Evolutionary conservation across 2,329 filamentous ascomycete species (phyloP), one percentile per base, ranked within the genome.

Genomic region (Amauroascus niger): DNA sequence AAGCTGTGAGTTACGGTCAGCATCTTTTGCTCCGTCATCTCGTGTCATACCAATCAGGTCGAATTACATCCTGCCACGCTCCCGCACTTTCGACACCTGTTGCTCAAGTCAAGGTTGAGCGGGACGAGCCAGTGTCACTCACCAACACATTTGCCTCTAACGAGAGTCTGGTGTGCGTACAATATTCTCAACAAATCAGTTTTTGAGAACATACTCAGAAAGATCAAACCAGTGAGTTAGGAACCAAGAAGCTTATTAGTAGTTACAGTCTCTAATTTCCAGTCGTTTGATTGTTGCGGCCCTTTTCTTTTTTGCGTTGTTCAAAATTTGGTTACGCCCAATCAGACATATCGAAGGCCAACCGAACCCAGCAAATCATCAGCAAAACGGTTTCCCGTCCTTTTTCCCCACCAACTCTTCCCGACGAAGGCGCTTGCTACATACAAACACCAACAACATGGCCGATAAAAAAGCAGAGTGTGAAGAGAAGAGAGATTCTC

Each of bases 51-150:
- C 37, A 14, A 30, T 5, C 41, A 45, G 41, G 30, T 30, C 50
- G 41, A 52, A 52, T 52, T 52, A 41, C 40, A 46, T 24, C 50
- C 24, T 30, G 50, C 50, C 50, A 52, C 50, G 50, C 35, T 14
- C 39, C 39, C 37, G n/a, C 26, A 16, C 11, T 1, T 3, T 8
- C 30, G 50, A 30, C 24, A 11, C 6, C 20, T 3, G 22, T 16
- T 24, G 35, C 16, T 24, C 26, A 2, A 14, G 26, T 39, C n/a
- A n/a, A 16, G 16, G 30, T 3, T 35, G n/a, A 26, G 3, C 7
- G 22, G n/a, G 35, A 30, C 6, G 11, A 43, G 37, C 37, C 14
- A 26, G 20, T 22, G 11, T 26, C 20, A 14, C 2, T 26, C 13
- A 14, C 40, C 13, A 16, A 33, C 35, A 18, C 35, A 13, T 18